These are phyloP conservation scores for Hypomontagnella submonticulosa DNA, from an alignment of 495 filamentous ascomycete genomes.

Conservation along the genomic window DNA sequence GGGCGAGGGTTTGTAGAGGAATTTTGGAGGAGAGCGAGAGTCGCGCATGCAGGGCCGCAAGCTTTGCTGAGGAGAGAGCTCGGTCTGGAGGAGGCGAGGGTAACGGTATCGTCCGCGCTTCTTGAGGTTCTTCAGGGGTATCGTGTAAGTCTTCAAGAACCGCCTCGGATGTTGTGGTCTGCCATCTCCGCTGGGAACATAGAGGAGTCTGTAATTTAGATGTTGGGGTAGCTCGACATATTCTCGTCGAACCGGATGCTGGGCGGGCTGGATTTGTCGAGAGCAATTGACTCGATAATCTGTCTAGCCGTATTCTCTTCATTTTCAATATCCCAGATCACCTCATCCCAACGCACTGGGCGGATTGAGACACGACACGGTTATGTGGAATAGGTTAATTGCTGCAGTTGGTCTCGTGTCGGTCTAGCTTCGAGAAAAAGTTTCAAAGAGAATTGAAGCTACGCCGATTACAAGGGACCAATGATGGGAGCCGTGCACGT, in stretches of 20 bases:
- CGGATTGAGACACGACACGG: conserved; percentile 42
- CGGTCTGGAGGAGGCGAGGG: conserved; percentile 76
- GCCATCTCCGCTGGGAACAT: conserved; percentile 46
- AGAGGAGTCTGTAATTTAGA: conserved; percentile 42
- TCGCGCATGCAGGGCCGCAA: conserved; percentile 92
- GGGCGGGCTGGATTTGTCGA: conserved; percentile 44
- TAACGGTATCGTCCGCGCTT: conserved; percentile 25
- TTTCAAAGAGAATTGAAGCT: conserved; percentile 44
- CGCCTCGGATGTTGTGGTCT: conserved; percentile 40
- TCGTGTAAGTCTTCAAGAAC: conserved; percentile 14
- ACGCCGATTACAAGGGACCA: conserved; percentile 27
- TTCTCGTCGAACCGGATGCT: conserved; percentile 30
- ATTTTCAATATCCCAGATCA: conserved; percentile 41
- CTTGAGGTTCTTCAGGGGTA: conserved; percentile 1
- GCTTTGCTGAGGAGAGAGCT: conserved; percentile 84
- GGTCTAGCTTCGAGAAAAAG: conserved; percentile 49
- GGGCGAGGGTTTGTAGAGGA: conserved; percentile 85
- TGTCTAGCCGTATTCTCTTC: conserved; percentile 72
- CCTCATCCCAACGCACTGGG: conserved; percentile 42
- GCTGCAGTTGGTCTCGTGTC: conserved; percentile 43
- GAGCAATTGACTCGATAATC: conserved; percentile 78
- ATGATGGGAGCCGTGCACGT: conserved; percentile 44
- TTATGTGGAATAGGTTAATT: conserved; percentile 38
- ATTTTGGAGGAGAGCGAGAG: conserved; percentile 83
- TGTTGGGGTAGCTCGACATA: conserved; percentile 37